A percentile compares a stretch with the other conserved stretches of the same genome.
phyloP scores from a whole-genome alignment of 306 rosid species.

The Quercus agrifolia region DNA sequence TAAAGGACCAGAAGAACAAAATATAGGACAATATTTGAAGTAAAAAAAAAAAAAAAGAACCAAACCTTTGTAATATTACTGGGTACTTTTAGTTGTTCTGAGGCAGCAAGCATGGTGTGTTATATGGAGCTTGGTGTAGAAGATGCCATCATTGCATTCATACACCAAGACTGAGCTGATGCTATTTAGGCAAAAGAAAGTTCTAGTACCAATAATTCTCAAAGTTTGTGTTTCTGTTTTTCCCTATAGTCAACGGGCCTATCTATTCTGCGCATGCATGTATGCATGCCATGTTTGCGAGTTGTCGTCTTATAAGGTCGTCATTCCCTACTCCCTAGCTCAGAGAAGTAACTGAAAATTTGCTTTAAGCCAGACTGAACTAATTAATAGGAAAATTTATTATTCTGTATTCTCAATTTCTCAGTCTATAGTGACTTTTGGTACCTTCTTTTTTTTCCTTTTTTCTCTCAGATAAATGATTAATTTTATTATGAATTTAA shows the following conservation, averaged over 20 bases:
- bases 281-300: neutral
- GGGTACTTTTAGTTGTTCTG: neutral
- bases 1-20: neutral
- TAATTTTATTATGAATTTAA: too few species aligned
- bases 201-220: neutral
- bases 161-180: neutral
- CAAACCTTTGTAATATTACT: conserved; percentile 1
- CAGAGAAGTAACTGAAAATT: too few species aligned
- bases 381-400: too few species aligned
- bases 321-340: too few species aligned
- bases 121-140: neutral
- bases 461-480: too few species aligned
- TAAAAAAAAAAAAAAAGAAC: neutral
- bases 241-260: neutral
- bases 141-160: neutral
- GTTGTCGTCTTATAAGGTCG: neutral
- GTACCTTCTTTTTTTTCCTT: too few species aligned
- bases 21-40: too few species aligned
- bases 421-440: too few species aligned
- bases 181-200: neutral
- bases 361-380: too few species aligned
- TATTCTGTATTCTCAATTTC: too few species aligned
- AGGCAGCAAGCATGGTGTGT: neutral
- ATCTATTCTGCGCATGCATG: neutral
- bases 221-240: neutral